Base-by-base conservation (phyloP, 352 stramenopile species). In the Pythium periplocum region DNA sequence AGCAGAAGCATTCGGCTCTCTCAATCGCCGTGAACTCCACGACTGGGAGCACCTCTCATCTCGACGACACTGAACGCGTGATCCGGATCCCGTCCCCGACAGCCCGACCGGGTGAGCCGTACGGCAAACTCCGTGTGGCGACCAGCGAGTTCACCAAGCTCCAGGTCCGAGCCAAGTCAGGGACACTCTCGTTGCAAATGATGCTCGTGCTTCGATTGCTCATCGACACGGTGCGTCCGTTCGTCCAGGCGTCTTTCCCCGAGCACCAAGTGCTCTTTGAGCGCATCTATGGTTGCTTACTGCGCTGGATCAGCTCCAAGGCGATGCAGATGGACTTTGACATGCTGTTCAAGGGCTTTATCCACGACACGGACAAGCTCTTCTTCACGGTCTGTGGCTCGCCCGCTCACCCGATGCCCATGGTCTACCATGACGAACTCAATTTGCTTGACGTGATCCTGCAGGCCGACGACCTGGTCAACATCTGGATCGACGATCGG, bases 401-500 rank as follows among this genome's bases (percentile, higher is more conserved):
- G 4, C 76, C 75, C 2, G 53, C 77, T 26, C 68, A 92, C 51
- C 66, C 75, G n/a, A 75, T 59, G 35, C 77, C 82, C 0, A 59
- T 88, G 30, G 49, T 62, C 33, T 86, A 80, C 50, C 71, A 73
- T 33, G 76, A 90, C 44, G 72, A 88, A 38, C 51, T 87, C 31
- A 60, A 78, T 1, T 48, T 89, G 35, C 53, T 88, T 4, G 66
- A 78, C 32, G 62, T 87, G 42, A 76, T 90, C 32, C 51, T 88
- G 38, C 72, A 90, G 26, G 60, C 77, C 32, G 79, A 93, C 53
- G 78, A 87, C 48, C 53, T 90, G 34, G 57, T 83, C 34, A 89
- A 86, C 41, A 76, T 84, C 53, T 88, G 78, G 75, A 84, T 90
- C 51, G 78, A 90, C 50, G 72, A 83, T 35, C 64, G 69, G 11